Percentiles rank a stretch among this genome's conserved stretches.
These are phyloP conservation scores for Antitrichia curtipendula DNA, from an alignment of 225 moss, liverwort and hornwort genomes.

Conservation along the genomic window DNA sequence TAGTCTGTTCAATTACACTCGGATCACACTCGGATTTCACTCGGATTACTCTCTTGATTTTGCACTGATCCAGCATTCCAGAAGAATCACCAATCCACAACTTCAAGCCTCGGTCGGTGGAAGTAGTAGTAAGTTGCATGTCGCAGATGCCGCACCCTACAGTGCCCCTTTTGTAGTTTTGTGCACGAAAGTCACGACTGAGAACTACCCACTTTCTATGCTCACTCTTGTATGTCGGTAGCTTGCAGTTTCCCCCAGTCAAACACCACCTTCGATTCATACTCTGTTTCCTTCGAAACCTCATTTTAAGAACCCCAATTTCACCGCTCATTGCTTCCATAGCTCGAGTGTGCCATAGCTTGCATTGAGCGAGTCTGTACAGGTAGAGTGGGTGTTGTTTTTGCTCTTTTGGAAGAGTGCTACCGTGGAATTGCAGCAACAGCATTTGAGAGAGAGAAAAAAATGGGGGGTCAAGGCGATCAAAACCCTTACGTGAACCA, in stretches of 20 bases:
- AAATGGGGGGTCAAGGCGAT: background rate
- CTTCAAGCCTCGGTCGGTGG: background rate
- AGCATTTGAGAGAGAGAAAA: background rate
- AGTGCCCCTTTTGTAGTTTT: background rate
- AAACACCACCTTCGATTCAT: background rate
- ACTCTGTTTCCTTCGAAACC: background rate
- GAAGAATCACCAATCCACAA: too few relatives aligned
- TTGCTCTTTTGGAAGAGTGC: background rate
- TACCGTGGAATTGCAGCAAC: background rate
- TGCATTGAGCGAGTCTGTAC: background rate
- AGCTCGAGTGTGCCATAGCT: background rate
- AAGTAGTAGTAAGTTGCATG: background rate
- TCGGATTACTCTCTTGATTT: background rate
- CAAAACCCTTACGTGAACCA: slow-evolving; percentile 15
- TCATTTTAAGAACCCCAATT: background rate
- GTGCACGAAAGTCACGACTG: background rate
- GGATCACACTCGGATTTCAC: background rate
- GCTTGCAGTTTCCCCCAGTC: background rate
- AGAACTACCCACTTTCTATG: background rate
- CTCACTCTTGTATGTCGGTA: background rate
- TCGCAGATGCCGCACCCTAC: background rate
- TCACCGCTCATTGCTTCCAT: background rate
- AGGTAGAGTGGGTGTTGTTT: background rate
- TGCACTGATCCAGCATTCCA: background rate
- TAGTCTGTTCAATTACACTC: too few relatives aligned